phyloP scores from a whole-genome alignment of 257 asterid species.

The Solanum chilense region DNA sequence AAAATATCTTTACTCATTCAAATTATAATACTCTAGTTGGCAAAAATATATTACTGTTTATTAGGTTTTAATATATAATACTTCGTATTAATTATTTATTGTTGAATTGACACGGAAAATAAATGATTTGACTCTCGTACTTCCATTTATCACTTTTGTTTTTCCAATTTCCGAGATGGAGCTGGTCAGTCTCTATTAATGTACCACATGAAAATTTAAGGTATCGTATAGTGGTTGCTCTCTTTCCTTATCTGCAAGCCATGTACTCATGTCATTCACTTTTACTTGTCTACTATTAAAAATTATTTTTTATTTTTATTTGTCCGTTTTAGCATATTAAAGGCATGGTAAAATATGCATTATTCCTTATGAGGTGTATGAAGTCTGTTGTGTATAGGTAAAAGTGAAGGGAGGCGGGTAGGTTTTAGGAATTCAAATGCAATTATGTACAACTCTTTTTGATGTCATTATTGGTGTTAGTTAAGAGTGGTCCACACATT shows the following conservation, averaged over 20 bases:
- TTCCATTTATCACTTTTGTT: neutral
- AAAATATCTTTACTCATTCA: neutral
- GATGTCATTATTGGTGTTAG: neutral
- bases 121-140: neutral
- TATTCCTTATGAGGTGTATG: too few relatives aligned
- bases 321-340: too few relatives aligned
- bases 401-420: neutral
- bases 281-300: neutral
- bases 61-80: neutral
- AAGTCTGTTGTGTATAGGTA: neutral
- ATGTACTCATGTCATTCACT: rapidly evolving
- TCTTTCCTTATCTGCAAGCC: neutral
- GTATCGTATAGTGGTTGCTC: neutral
- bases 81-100: neutral
- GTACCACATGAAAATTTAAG: neutral
- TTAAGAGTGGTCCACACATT: neutral
- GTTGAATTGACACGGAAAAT: neutral
- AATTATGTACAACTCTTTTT: neutral
- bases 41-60: neutral
- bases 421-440: neutral
- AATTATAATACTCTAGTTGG: neutral
- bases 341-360: too few relatives aligned
- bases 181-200: neutral
- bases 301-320: too few relatives aligned
- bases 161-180: neutral